Evolutionary conservation across 75 land plant species (phyloP).

Genomic region (Adiantum capillusveneris): DNA sequence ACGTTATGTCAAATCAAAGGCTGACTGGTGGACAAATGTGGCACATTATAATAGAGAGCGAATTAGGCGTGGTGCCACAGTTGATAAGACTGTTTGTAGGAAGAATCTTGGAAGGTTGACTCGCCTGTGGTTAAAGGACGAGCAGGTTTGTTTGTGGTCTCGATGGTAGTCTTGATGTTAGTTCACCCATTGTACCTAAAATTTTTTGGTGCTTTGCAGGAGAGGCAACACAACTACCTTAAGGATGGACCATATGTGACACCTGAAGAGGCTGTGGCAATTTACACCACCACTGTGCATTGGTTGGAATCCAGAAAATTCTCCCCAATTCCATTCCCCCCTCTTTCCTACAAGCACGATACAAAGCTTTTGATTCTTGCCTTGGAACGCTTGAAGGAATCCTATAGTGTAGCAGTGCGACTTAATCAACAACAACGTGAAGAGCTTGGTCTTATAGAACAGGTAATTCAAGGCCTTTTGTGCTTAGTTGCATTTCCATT

Average conservation of each 20-base stretch:
- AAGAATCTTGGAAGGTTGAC: conserved; percentile 95
- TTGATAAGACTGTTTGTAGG: conserved; percentile 95
- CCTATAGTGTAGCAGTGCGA: conserved; percentile 98
- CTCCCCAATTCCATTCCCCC: conserved; percentile 98
- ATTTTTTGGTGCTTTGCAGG: conserved; percentile 29
- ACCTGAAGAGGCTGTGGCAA: conserved; percentile 99
- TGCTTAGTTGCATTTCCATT: too few species aligned
- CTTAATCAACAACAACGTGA: conserved; percentile 94
- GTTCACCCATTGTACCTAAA: not conserved
- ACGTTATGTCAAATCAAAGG: conserved; percentile 97
- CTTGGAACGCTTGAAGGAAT: conserved; percentile 91
- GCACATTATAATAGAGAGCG: conserved; percentile 98
- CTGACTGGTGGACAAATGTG: conserved; percentile 99
- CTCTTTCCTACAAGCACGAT: conserved; percentile 97
- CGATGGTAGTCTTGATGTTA: not conserved
- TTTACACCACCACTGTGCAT: conserved; percentile 96
- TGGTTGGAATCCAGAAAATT: conserved; percentile 99
- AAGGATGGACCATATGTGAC: conserved; percentile 99
- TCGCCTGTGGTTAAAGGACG: conserved; percentile 94
- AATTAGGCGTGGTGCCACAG: conserved; percentile 96
- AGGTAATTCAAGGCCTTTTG: conserved; percentile 31
- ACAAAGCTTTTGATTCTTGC: conserved; percentile 97
- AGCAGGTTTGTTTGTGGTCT: conserved; percentile 45
- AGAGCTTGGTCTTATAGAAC: conserved; percentile 96
- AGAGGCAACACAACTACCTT: conserved; percentile 95